Evolutionary conservation across 129 eudicot species (phyloP).

Genomic region (Cynara cardunculus): DNA sequence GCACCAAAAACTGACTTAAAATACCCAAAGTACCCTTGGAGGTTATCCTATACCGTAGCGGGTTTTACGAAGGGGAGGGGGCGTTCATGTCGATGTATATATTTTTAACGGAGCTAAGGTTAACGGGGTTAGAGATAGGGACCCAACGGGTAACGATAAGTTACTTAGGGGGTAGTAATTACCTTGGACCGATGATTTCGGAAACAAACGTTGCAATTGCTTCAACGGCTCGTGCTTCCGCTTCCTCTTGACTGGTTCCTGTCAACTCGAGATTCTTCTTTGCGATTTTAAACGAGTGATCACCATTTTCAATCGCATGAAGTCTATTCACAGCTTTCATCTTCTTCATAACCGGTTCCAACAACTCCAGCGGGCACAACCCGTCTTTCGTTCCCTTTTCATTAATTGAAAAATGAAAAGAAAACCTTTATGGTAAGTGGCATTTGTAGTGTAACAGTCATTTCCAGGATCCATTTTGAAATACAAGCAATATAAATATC

Average conservation of each 20-base stretch:
- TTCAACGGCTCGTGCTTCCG: conserved; percentile 56
- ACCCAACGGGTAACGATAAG: no score
- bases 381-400: conserved; percentile 84
- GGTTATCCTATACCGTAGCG: not conserved
- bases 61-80: not conserved
- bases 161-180: conserved; percentile 2
- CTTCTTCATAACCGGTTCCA: conserved; percentile 62
- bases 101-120: no score
- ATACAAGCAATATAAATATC: not conserved
- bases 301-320: conserved; percentile 82
- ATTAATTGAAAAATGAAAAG: not conserved
- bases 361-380: conserved; percentile 52
- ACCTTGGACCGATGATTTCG: conserved; percentile 23
- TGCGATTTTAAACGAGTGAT: conserved; percentile 76
- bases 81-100: no score
- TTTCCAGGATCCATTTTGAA: not conserved
- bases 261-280: conserved; percentile 62
- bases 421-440: not conserved
- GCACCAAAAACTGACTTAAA: not conserved
- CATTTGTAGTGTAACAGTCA: not conserved
- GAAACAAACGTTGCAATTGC: conserved; percentile 71
- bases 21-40: conserved; percentile 14
- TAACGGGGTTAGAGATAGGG: no score
- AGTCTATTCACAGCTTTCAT: conserved; percentile 45
- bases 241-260: conserved; percentile 62